Evolutionary conservation across 139 green algal genomes (phyloP).

Genomic region (Tetraselmis chui): DNA sequence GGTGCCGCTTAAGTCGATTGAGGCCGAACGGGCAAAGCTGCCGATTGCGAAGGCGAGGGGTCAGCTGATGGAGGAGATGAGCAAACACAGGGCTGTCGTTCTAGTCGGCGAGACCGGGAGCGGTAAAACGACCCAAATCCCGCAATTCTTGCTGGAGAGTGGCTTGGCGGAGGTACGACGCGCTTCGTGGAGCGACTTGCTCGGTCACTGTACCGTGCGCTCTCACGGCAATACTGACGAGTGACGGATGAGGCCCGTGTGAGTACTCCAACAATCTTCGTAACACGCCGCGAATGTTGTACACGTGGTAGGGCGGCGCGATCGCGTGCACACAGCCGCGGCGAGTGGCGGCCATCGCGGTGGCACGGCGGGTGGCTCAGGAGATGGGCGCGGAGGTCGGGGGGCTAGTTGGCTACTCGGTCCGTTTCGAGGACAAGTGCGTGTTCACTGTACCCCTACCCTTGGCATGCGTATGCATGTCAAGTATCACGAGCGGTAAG

Average conservation of each 20-base stretch:
- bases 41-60: slow-evolving; percentile 52
- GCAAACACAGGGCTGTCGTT: slow-evolving; percentile 40
- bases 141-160: slow-evolving; percentile 62
- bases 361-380: slow-evolving; percentile 77
- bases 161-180: slow-evolving; percentile 36
- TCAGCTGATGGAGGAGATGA: slow-evolving; percentile 47
- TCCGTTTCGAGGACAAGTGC: slow-evolving; percentile 15
- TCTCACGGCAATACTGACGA: not conserved
- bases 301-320: not conserved
- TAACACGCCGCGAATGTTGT: not conserved
- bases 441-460: not conserved
- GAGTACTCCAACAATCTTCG: not conserved
- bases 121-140: slow-evolving; percentile 87
- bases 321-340: slow-evolving; percentile 85
- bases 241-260: not conserved
- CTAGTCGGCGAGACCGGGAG: slow-evolving; percentile 77
- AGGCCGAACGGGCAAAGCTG: slow-evolving; percentile 41
- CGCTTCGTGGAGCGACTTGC: not conserved
- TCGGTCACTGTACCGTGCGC: not conserved
- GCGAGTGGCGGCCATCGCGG: slow-evolving; percentile 77
- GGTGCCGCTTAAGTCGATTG: slow-evolving; percentile 12
- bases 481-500: not conserved
- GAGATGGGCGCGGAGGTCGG: slow-evolving; percentile 69
- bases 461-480: not conserved
- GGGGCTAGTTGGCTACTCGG: slow-evolving; percentile 49